A percentile compares a stretch with the other conserved stretches of the same genome.
phyloP scores from a whole-genome alignment of 129 eudicot genomes.

The Helianthus tuberosus region DNA sequence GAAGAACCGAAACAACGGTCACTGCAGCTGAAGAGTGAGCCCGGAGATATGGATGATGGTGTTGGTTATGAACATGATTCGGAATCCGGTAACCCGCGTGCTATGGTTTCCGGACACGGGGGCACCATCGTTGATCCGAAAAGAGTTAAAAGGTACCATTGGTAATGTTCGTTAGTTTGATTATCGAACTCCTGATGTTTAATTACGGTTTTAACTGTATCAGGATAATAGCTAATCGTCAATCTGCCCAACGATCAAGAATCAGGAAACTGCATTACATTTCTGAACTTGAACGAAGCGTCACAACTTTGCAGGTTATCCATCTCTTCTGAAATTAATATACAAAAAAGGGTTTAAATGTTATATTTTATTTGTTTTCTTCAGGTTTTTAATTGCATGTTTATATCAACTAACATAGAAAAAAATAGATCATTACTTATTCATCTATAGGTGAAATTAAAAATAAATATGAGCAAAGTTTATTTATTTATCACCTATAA shows the following conservation, averaged over 20 bases:
- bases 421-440: too few relatives aligned
- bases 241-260: slow-evolving; percentile 81
- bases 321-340: too few relatives aligned
- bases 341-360: too few relatives aligned
- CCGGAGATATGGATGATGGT: slow-evolving; percentile 6
- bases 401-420: too few relatives aligned
- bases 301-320: slow-evolving; percentile 49
- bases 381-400: too few relatives aligned
- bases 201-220: not conserved
- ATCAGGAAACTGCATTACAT: slow-evolving; percentile 87
- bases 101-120: slow-evolving; percentile 27
- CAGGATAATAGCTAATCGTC: slow-evolving; percentile 32
- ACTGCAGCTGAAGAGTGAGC: slow-evolving; percentile 49
- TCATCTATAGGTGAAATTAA: too few relatives aligned
- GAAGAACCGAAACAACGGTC: slow-evolving; percentile 30
- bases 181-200: not conserved
- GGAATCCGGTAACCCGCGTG: slow-evolving; percentile 10
- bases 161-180: not conserved
- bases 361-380: too few relatives aligned
- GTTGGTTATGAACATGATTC: slow-evolving; percentile 8
- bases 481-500: too few relatives aligned
- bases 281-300: slow-evolving; percentile 85
- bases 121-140: slow-evolving; percentile 44
- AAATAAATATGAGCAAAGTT: too few relatives aligned
- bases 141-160: slow-evolving; percentile 41